A percentile compares a stretch with the other conserved stretches of the same genome.
Conservation (phyloP, 2,329 filamentous ascomycete species). For the Aspergillus fischeri region DNA sequence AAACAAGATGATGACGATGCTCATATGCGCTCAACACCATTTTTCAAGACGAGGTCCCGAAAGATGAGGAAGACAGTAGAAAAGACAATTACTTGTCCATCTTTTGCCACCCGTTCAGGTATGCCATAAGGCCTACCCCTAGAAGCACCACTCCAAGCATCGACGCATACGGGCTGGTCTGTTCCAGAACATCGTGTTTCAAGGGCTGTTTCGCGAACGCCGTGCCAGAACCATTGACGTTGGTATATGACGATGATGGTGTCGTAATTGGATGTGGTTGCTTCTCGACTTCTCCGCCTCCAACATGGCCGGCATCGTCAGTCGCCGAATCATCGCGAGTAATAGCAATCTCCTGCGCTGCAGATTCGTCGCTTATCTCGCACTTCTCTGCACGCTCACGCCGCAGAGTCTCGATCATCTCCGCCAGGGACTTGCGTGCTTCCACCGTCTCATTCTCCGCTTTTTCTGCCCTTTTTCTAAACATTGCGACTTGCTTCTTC, state of each 20-base stretch:
- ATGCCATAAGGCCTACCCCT: slow-evolving; percentile 80
- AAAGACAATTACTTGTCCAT: slow-evolving; percentile 41
- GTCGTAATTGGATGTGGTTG: slow-evolving; percentile 43
- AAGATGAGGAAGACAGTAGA: slow-evolving; percentile 7
- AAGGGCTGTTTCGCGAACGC: slow-evolving; percentile 37
- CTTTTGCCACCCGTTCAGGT: slow-evolving; percentile 77
- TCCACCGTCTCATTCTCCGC: slow-evolving; percentile 74
- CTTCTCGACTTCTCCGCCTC: slow-evolving; percentile 11
- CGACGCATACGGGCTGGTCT: slow-evolving; percentile 70
- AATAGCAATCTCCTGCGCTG: not conserved
- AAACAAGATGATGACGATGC: not conserved
- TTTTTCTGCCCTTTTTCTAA: slow-evolving; percentile 70
- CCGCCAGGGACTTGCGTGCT: slow-evolving; percentile 69
- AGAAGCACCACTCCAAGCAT: slow-evolving; percentile 78
- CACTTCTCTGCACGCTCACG: slow-evolving; percentile 57
- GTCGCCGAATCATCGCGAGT: not conserved
- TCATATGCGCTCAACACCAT: slow-evolving; percentile 16
- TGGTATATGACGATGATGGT: slow-evolving; percentile 48
- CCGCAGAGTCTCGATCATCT: slow-evolving; percentile 83
- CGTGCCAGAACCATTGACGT: slow-evolving; percentile 39
- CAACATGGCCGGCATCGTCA: slow-evolving; percentile 8
- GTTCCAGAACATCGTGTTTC: slow-evolving; percentile 40
- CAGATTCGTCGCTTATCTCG: slow-evolving; percentile 35
- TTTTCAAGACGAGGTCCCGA: slow-evolving; percentile 17
- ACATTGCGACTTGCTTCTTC: slow-evolving; percentile 73